phyloP scores from a whole-genome alignment of 176 grass and related monocot genomes.

The Dactylis glomerata region DNA sequence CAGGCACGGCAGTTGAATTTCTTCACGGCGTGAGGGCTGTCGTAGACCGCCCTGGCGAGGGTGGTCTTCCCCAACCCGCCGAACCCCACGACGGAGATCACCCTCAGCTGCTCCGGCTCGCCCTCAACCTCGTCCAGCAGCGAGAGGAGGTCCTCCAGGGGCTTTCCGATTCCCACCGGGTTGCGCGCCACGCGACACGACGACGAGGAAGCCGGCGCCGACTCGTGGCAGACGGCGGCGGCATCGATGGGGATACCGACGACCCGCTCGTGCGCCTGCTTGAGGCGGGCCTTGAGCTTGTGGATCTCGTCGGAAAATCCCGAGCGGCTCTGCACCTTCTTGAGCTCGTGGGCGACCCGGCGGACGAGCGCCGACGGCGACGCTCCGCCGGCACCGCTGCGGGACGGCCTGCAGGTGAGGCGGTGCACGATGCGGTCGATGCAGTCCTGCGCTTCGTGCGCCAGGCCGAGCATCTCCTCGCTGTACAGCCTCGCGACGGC shows the following conservation, averaged over 20 bases:
- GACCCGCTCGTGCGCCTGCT: constrained; percentile 11
- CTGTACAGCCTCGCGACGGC: neutral
- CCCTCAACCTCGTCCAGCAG: constrained; percentile 29
- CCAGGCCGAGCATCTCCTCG: constrained; percentile 26
- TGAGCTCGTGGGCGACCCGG: constrained; percentile 19
- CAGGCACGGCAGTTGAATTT: constrained; percentile 26
- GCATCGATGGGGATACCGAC: neutral
- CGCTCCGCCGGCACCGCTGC: neutral
- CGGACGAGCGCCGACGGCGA: neutral
- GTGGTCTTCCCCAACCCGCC: constrained; percentile 41
- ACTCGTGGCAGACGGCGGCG: neutral
- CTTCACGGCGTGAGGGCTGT: neutral
- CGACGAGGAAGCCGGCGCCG: rapidly evolving
- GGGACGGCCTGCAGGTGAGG: constrained; percentile 26
- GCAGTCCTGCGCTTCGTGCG: constrained; percentile 36
- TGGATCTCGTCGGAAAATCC: constrained; percentile 21
- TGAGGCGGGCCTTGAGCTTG: constrained; percentile 27
- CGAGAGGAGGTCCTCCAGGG: neutral
- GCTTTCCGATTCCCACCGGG: constrained; percentile 1
- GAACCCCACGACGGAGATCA: constrained; percentile 40
- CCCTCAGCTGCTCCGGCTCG: constrained; percentile 3
- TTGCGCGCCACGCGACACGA: neutral
- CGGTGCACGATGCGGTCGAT: constrained; percentile 29
- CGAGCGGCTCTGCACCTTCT: constrained; percentile 11
- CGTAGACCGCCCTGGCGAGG: constrained; percentile 18